Percentiles rank a stretch among this genome's conserved stretches.
phyloP scores from a whole-genome alignment of 2,329 filamentous ascomycete species.

The Trichoderma polysporum region DNA sequence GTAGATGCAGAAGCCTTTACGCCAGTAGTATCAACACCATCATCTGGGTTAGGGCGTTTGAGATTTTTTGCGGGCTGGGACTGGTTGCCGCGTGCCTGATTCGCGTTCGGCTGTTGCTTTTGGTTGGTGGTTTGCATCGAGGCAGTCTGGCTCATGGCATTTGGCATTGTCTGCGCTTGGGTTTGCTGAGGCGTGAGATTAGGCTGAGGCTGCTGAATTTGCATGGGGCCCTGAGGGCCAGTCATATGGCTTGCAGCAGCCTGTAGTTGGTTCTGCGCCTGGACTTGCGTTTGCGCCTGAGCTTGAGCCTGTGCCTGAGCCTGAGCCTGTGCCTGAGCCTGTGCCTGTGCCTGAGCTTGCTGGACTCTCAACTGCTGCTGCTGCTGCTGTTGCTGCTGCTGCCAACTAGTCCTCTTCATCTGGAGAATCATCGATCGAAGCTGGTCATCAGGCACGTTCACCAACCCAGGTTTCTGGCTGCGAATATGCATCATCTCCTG shows the following conservation, averaged over 20 bases:
- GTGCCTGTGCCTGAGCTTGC: conserved; percentile 38
- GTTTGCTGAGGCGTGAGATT: conserved; percentile 38
- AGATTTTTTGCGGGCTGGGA: conserved; percentile 42
- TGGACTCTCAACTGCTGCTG: conserved; percentile 36
- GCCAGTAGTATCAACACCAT: conserved; percentile 35
- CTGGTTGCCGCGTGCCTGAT: conserved; percentile 30
- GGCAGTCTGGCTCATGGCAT: conserved; percentile 46
- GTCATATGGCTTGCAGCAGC: conserved; percentile 42
- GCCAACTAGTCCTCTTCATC: conserved; percentile 36
- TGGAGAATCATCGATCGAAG: conserved; percentile 33
- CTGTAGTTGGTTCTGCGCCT: conserved; percentile 37
- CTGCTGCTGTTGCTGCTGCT: conserved; percentile 32
- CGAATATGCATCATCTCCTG: conserved; percentile 37
- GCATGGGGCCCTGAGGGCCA: conserved; percentile 51
- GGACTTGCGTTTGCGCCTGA: too few species aligned
- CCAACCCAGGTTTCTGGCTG: conserved; percentile 28
- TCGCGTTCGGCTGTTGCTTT: conserved; percentile 32
- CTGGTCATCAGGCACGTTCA: conserved; percentile 36
- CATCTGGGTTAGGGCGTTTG: conserved; percentile 53
- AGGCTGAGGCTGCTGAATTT: conserved; percentile 53
- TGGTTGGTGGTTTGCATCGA: conserved; percentile 32
- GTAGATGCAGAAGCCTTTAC: conserved; percentile 25
- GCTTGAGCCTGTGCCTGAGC: conserved; percentile 36
- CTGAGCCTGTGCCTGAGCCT: conserved; percentile 31
- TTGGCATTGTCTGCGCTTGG: conserved; percentile 37